phyloP scores from a whole-genome alignment of 192 early-diverging fungal species.

The Coemansia sp. region DNA sequence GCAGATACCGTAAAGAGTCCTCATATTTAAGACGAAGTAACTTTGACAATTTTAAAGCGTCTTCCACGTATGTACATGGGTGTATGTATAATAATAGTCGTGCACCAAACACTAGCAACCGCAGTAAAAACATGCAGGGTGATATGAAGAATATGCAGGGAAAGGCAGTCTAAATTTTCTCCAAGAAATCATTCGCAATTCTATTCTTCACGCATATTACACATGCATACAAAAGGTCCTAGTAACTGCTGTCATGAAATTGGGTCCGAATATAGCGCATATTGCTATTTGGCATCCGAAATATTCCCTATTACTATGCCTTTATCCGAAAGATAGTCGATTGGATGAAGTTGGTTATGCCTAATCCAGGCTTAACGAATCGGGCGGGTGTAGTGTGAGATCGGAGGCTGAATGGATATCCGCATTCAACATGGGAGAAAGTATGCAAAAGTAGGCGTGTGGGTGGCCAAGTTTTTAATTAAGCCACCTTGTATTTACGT shows the following conservation, averaged over 20 bases:
- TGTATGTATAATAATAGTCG: neutral
- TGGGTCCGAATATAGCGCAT: neutral
- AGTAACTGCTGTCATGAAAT: neutral
- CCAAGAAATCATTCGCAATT: neutral
- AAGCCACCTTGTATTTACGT: neutral
- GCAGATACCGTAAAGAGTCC: neutral
- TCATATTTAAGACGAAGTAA: neutral
- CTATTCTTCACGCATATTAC: neutral
- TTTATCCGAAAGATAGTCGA: neutral
- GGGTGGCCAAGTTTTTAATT: neutral
- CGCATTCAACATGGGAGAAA: neutral
- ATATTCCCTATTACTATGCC: neutral
- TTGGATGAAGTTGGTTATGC: neutral
- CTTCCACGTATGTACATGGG: too few species aligned
- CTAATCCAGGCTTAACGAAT: neutral
- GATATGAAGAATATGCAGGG: conserved; percentile 1
- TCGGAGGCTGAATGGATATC: neutral
- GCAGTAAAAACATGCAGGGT: conserved; percentile 5
- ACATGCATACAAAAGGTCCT: neutral
- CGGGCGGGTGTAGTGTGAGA: neutral
- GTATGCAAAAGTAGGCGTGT: neutral
- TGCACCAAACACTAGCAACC: neutral
- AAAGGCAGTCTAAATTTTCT: neutral
- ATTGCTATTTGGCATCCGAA: neutral
- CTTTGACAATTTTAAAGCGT: neutral